Base-by-base conservation (phyloP, 2,329 filamentous ascomycete genomes). In the Plectosphaerella cucumerina region DNA sequence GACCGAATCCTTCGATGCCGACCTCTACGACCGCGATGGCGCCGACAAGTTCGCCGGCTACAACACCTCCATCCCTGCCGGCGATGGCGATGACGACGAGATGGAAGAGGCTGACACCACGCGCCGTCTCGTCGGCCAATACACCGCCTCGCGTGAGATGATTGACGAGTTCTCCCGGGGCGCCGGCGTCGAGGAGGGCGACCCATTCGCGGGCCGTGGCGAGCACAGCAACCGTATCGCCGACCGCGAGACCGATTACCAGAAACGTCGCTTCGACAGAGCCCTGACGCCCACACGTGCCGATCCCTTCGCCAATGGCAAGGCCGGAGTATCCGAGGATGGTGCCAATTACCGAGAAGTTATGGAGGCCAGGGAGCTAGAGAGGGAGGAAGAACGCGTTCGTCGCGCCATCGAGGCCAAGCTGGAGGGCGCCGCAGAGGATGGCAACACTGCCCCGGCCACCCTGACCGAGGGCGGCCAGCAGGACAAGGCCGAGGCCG, bases 161-260 rank as follows among this genome's bases (percentile, higher is more conserved):
- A 92, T 99, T 65, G 90, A 96, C 66, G 94, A 99, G 71, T 96
- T 96, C 71, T 86, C 93, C 21, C 85, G 83, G 49, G 92, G 92
- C 50, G 78, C 80, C 55, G 92, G 89, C 42, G 90, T 93, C 22
- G 93, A 96, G 66, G 93, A 97, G 71, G 90, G 93, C 53, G 95
- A 99, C 63, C 86, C 93, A 6, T 77, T 99, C 56, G 80, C 91
- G 47, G 89, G 87, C 43, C 84, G 86, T 59, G 81, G 82, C 59
- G 94, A 97, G 75, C 89, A 93, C 72, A 89, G 90, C 67, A 91
- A 88, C 52, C 86, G 93, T 61, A 97, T 99, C 64, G 79, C 86
- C 54, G 93, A 95, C 65, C 87, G 94, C 62, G 93, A 97, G 75
- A 95, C 91, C 56, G 93, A 97, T 65, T 99, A 99, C 67, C 95